phyloP scores from a whole-genome alignment of 352 stramenopile genomes.

The Phytopythium ostracodes region DNA sequence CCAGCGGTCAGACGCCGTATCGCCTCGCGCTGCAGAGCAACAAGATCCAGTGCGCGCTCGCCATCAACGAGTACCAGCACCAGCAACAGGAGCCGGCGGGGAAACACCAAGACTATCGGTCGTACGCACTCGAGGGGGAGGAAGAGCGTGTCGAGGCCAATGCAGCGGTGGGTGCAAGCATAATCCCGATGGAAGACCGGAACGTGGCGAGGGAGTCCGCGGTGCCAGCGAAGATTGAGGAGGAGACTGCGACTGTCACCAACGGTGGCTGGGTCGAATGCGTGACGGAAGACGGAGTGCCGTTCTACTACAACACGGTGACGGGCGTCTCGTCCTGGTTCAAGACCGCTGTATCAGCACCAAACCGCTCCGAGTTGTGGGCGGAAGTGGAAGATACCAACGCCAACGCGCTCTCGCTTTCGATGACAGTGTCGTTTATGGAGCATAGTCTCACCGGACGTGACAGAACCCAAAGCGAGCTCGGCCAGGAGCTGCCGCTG shows the following conservation, averaged over 20 bases:
- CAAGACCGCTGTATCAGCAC: slow-evolving; percentile 8
- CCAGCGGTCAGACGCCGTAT: slow-evolving; percentile 40
- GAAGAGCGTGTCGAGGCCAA: background rate
- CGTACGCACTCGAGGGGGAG: background rate
- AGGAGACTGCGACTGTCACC: background rate
- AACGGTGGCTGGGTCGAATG: slow-evolving; percentile 34
- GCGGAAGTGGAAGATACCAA: background rate
- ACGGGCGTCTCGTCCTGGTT: slow-evolving; percentile 62
- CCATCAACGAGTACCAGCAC: slow-evolving; percentile 52
- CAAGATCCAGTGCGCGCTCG: slow-evolving; percentile 48
- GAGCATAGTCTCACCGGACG: background rate
- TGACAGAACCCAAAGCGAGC: background rate
- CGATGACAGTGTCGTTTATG: background rate
- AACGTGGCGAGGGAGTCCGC: too few species aligned
- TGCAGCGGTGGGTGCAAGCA: background rate
- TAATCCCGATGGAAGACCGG: background rate
- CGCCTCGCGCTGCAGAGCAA: slow-evolving; percentile 52
- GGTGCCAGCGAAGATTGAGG: too few species aligned
- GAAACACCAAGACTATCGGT: background rate
- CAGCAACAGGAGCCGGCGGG: background rate
- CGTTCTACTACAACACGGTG: slow-evolving; percentile 64
- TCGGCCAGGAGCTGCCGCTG: slow-evolving; percentile 40
- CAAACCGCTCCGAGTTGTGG: background rate
- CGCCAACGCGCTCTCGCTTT: too few species aligned
- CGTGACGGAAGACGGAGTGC: slow-evolving; percentile 42